Evolutionary conservation across 129 eudicot genomes (phyloP).

Genomic region (Rutidosis leptorrhynchoides): DNA sequence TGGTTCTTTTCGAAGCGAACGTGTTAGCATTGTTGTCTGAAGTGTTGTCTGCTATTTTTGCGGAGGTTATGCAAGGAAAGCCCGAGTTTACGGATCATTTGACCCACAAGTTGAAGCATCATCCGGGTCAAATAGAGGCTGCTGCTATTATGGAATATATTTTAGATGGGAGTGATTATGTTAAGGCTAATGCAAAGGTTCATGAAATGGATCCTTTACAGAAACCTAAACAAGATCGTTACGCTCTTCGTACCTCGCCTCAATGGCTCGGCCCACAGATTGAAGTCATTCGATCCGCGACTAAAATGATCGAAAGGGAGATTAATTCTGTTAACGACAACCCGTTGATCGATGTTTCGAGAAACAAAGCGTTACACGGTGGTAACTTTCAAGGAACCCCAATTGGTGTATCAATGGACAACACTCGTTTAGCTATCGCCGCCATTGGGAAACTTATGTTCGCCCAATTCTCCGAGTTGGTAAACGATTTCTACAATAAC

Average conservation of each 20-base stretch:
- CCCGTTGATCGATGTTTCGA: conserved; percentile 55
- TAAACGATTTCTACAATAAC: conserved; percentile 50
- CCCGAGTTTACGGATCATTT: conserved; percentile 59
- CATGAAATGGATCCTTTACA: conserved; percentile 54
- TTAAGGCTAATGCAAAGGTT: conserved; percentile 43
- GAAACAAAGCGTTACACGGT: conserved; percentile 54
- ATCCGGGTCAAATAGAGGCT: conserved; percentile 62
- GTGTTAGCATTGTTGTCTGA: conserved; percentile 47
- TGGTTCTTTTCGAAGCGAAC: conserved; percentile 56
- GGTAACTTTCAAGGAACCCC: conserved; percentile 70
- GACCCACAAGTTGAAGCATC: conserved; percentile 56
- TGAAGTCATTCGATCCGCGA: conserved; percentile 45
- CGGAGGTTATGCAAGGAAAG: conserved; percentile 64
- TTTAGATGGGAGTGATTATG: conserved; percentile 47
- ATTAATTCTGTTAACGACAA: conserved; percentile 55
- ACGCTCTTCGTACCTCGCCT: conserved; percentile 58
- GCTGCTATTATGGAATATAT: conserved; percentile 60
- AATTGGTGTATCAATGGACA: conserved; percentile 62
- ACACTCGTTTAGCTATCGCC: conserved; percentile 47
- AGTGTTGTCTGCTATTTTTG: conserved; percentile 50
- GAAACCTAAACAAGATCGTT: conserved; percentile 53
- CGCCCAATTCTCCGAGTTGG: conserved; percentile 58
- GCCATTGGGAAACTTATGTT: conserved; percentile 54
- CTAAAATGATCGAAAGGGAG: conserved; percentile 51
- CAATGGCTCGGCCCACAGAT: conserved; percentile 64